phyloP scores from a whole-genome alignment of 2,329 filamentous ascomycete species.

The Metarhizium anisopliae region DNA sequence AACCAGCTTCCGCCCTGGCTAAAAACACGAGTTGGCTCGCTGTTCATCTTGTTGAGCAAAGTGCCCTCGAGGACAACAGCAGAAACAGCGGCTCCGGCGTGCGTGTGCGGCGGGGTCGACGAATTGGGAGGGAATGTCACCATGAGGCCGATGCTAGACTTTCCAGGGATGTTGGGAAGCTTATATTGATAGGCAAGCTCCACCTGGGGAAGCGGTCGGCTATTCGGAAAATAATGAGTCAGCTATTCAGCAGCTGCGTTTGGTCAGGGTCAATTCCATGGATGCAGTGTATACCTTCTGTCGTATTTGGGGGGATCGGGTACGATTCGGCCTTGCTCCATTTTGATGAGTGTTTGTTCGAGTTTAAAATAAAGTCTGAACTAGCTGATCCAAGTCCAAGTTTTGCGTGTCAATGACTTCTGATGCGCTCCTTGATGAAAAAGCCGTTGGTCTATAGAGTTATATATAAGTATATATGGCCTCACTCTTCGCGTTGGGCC shows the following conservation, averaged over 20 bases:
- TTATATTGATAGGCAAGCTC: constrained; percentile 11
- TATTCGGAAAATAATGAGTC: background rate
- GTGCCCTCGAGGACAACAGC: constrained; percentile 11
- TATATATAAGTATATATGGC: too few species aligned
- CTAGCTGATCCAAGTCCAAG: too few species aligned
- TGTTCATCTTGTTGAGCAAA: constrained; percentile 16
- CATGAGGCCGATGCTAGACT: constrained; percentile 12
- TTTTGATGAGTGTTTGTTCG: background rate
- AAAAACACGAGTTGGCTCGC: constrained; percentile 11
- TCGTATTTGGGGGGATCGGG: background rate
- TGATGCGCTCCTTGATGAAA: too few species aligned
- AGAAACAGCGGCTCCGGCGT: constrained; percentile 12
- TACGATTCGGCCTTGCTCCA: constrained; percentile 8
- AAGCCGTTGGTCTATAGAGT: too few species aligned
- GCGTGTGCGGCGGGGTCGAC: constrained; percentile 13
- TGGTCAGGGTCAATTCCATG: background rate
- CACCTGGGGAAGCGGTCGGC: constrained; percentile 6
- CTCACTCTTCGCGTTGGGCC: too few species aligned
- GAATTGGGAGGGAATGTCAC: constrained; percentile 13
- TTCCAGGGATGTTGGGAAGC: constrained; percentile 13
- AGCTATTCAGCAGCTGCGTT: background rate
- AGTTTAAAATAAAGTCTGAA: too few species aligned
- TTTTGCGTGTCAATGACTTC: too few species aligned
- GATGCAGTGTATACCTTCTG: background rate
- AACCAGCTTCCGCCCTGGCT: constrained; percentile 12